Base-by-base conservation (phyloP, 768 basidiomycete genomes). In the Candolleomyces efflorescens region DNA sequence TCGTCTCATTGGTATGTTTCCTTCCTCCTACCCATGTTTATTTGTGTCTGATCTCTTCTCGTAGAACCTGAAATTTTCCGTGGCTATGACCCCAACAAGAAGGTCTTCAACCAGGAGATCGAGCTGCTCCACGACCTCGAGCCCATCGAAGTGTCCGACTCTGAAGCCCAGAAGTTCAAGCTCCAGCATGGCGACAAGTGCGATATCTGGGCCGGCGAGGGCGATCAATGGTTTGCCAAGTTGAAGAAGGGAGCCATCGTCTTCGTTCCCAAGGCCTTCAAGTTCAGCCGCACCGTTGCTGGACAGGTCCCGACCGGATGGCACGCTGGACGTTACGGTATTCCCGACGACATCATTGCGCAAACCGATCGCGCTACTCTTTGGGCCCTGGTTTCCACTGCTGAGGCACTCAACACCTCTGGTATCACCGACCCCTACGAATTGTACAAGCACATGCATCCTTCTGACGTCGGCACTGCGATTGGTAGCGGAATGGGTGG, bases 401-500 rank as follows among this genome's bases (percentile, higher is more conserved):
- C 95, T 13, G 97, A 99, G 71, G 95, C 96, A 20, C 86, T 99
- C 66, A 93, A 94, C 69, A 89, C 88, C 80, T 96, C 97, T 17
- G 96, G 97, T 64, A 89, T 99, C 72, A 96, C 92, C 22, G 97
- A 99, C 69, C 94, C 97, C 5, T 99, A 98, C 68, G 97, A 98
- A 71, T 78, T 99, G 2, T 99, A 98, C 80, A 86, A 98, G 73
- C 82, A 96, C 68, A 82, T 99, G 65, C 97, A 99, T 71, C 96
- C 97, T 2, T 92, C 94, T 2, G 94, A 98, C 67, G 90, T 98
- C 59, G 97, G 97, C 58, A 92, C 94, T 2, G 85, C 88, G 56
- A 76, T 99, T 59, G 97, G 97, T 56, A 94, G 92, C 66, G 97
- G 97, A 63, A 98, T 99, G 96, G 97, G 97, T 65, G 97, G 97